These are phyloP conservation scores for Orbilia brochopaga DNA, from an alignment of 2,329 filamentous ascomycete species.

Conservation along the genomic window DNA sequence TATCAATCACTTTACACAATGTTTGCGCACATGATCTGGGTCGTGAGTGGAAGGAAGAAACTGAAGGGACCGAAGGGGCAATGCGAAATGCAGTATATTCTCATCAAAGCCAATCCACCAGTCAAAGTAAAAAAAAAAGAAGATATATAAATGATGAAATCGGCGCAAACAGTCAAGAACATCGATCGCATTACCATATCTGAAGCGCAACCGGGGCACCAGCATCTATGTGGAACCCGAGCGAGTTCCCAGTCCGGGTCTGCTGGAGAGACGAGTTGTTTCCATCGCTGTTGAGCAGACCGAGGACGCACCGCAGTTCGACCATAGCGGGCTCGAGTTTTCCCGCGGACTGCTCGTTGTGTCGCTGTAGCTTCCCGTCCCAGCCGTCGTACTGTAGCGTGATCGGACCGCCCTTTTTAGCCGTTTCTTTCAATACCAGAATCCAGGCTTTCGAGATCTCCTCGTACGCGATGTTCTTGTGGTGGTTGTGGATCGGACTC, in stretches of 20 bases:
- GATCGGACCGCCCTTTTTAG: constrained; percentile 89
- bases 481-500: constrained; percentile 82
- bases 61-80: too few relatives aligned
- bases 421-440: constrained; percentile 84
- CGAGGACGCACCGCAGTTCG: constrained; percentile 52
- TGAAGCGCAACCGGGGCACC: constrained; percentile 54
- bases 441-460: constrained; percentile 95
- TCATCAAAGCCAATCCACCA: background rate
- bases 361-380: constrained; percentile 84
- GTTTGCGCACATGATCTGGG: too few relatives aligned
- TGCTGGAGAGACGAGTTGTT: constrained; percentile 36
- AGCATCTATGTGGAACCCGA: constrained; percentile 53
- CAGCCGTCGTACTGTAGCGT: constrained; percentile 86
- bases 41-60: too few relatives aligned
- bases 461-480: constrained; percentile 95
- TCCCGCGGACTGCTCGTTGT: constrained; percentile 84
- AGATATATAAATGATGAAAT: constrained; percentile 1
- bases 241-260: constrained; percentile 41
- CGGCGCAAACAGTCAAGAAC: background rate
- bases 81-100: too few relatives aligned
- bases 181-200: constrained; percentile 51
- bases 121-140: constrained; percentile 15
- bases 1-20: too few relatives aligned
- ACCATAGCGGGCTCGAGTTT: constrained; percentile 78
- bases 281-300: constrained; percentile 44